Evolutionary conservation across 1,139 yeast genomes (phyloP).

Genomic region (Kazachstania sp.): DNA sequence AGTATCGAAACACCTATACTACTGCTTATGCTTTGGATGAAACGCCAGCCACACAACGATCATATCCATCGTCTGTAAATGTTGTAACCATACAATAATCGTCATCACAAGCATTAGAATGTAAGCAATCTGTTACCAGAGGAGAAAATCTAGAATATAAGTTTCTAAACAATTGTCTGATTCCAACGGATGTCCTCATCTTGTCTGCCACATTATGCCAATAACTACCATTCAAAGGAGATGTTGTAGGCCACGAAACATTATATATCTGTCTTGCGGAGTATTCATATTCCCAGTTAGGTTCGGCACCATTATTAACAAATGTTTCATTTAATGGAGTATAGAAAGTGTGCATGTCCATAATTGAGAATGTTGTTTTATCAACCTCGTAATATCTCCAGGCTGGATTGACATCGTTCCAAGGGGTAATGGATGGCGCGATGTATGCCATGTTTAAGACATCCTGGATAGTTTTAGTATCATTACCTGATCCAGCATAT

Average conservation of each 20-base stretch:
- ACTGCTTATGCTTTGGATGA: neutral
- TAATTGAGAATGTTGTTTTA: neutral
- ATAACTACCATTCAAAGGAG: constrained; percentile 1
- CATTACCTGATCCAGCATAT: constrained; percentile 1
- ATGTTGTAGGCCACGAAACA: neutral
- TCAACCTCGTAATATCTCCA: constrained; percentile 2
- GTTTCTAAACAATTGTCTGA: neutral
- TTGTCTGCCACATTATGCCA: neutral
- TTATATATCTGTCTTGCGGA: neutral
- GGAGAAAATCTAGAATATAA: neutral
- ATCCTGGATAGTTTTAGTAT: neutral
- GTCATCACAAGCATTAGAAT: neutral
- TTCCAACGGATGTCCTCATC: neutral
- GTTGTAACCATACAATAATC: neutral
- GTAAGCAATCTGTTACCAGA: neutral
- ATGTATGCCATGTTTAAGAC: neutral
- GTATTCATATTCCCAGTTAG: neutral
- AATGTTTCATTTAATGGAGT: neutral
- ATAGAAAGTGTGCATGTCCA: constrained; percentile 2
- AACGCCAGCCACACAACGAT: neutral
- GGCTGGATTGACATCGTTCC: neutral
- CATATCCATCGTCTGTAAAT: neutral
- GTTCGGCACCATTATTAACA: neutral
- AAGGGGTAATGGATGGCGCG: constrained; percentile 1
- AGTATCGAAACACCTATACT: neutral